A percentile compares a stretch with the other conserved stretches of the same genome.
phyloP scores from a whole-genome alignment of 306 rosid genomes.

The Medicago lupulina region DNA sequence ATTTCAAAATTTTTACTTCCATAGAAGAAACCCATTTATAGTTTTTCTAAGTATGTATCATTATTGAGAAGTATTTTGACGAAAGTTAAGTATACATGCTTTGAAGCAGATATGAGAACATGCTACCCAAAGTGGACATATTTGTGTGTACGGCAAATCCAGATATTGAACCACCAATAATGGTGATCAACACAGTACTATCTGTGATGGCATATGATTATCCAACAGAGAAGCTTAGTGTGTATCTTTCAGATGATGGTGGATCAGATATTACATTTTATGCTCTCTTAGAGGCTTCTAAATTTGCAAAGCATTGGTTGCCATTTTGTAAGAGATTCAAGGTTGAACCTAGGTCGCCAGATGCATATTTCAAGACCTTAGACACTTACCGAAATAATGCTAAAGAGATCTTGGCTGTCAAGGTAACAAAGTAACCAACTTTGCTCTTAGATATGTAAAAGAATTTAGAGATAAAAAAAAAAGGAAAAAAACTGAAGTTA shows the following conservation, averaged over 20 bases:
- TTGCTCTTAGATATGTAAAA: too few species aligned
- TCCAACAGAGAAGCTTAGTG: slow-evolving; percentile 67
- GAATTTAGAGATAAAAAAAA: too few species aligned
- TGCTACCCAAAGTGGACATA: slow-evolving; percentile 65
- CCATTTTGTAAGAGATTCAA: slow-evolving; percentile 71
- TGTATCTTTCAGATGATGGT: slow-evolving; percentile 81
- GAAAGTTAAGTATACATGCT: not conserved
- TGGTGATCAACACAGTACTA: slow-evolving; percentile 73
- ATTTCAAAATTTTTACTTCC: too few species aligned
- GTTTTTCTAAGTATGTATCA: too few species aligned
- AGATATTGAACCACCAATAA: slow-evolving; percentile 66
- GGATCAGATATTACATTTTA: slow-evolving; percentile 66
- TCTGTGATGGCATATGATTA: slow-evolving; percentile 79
- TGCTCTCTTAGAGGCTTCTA: slow-evolving; percentile 65
- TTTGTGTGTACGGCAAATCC: slow-evolving; percentile 87
- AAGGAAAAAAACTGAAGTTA: too few species aligned
- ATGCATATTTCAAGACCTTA: slow-evolving; percentile 61
- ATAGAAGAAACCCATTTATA: too few species aligned
- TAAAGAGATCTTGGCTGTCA: slow-evolving; percentile 36
- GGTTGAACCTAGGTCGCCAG: slow-evolving; percentile 74
- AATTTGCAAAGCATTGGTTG: slow-evolving; percentile 77
- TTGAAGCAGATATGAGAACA: slow-evolving; percentile 52
- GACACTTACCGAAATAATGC: not conserved
- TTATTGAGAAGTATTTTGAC: too few species aligned
- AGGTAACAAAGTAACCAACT: slow-evolving; percentile 42